Evolutionary conservation across 768 basidiomycete species (phyloP).

Genomic region (Rhodotorula sphaerocarpa): DNA sequence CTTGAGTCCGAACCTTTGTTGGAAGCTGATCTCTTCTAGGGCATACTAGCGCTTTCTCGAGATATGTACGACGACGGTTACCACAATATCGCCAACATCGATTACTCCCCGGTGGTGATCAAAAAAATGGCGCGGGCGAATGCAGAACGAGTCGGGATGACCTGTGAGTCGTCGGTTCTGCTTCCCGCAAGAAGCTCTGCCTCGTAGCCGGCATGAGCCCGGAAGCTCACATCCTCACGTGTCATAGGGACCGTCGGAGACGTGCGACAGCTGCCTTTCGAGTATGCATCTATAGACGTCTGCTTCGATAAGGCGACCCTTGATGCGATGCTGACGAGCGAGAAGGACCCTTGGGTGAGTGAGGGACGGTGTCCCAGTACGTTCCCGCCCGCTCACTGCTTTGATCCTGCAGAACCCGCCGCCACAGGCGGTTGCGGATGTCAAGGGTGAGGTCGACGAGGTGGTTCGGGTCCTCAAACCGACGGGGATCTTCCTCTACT

Average conservation of each 20-base stretch:
- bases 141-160: constrained; percentile 56
- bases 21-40: neutral
- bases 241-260: constrained; percentile 73
- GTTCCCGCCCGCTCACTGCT: neutral
- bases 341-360: constrained; percentile 47
- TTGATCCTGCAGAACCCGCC: constrained; percentile 60
- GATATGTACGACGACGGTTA: constrained; percentile 87
- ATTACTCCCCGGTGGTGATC: constrained; percentile 71
- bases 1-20: too few relatives aligned
- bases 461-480: constrained; percentile 58
- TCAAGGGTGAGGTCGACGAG: constrained; percentile 68
- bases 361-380: neutral
- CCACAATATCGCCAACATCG: constrained; percentile 66
- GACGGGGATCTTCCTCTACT: constrained; percentile 60
- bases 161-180: constrained; percentile 48
- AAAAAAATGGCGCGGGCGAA: constrained; percentile 61
- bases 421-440: constrained; percentile 59
- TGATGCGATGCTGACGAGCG: constrained; percentile 75
- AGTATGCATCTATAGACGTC: constrained; percentile 59
- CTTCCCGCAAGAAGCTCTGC: too few relatives aligned
- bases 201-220: too few relatives aligned
- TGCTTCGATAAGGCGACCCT: constrained; percentile 80
- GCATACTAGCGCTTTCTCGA: neutral
- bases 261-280: constrained; percentile 60
- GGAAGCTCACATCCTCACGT: neutral